phyloP scores from a whole-genome alignment of 371 early-diverging fungal species.

The Mucor saturninus region DNA sequence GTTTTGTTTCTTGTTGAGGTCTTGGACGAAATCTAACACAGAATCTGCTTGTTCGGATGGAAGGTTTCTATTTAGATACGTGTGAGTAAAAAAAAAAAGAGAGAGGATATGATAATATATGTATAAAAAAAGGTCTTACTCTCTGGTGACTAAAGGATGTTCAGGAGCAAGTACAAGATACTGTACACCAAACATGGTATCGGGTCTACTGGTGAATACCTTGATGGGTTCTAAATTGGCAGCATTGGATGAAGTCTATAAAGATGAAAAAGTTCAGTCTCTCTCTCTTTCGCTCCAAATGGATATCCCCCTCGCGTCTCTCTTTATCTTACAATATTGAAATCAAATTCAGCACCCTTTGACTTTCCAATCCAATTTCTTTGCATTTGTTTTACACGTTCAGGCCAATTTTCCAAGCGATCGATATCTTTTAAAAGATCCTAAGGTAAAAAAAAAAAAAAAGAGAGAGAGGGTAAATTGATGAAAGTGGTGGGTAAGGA shows the following conservation, averaged over 20 bases:
- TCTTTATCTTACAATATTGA: slow-evolving; percentile 43
- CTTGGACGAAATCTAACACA: slow-evolving; percentile 59
- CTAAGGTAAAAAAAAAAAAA: slow-evolving; percentile 31
- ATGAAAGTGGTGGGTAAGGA: too few species aligned
- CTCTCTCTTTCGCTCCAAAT: neutral
- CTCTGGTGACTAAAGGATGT: slow-evolving; percentile 56
- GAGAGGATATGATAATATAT: too few species aligned
- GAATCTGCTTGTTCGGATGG: slow-evolving; percentile 54
- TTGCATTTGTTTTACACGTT: slow-evolving; percentile 89
- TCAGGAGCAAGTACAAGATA: slow-evolving; percentile 80
- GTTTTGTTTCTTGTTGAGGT: slow-evolving; percentile 50
- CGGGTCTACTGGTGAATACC: slow-evolving; percentile 86
- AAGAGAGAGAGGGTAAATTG: too few species aligned
- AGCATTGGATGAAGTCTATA: slow-evolving; percentile 6
- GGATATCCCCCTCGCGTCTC: too few species aligned
- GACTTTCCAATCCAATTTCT: slow-evolving; percentile 94
- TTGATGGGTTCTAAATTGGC: slow-evolving; percentile 38
- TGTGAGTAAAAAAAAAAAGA: too few species aligned
- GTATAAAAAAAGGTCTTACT: slow-evolving; percentile 12
- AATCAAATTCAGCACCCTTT: slow-evolving; percentile 79
- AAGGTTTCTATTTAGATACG: slow-evolving; percentile 30
- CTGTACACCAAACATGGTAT: slow-evolving; percentile 78
- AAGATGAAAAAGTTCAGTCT: neutral
- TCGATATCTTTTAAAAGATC: slow-evolving; percentile 80
- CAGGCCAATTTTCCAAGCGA: slow-evolving; percentile 83